Conservation (phyloP, 805 yeast species). For the Cyberlindnera mycetangii region DNA sequence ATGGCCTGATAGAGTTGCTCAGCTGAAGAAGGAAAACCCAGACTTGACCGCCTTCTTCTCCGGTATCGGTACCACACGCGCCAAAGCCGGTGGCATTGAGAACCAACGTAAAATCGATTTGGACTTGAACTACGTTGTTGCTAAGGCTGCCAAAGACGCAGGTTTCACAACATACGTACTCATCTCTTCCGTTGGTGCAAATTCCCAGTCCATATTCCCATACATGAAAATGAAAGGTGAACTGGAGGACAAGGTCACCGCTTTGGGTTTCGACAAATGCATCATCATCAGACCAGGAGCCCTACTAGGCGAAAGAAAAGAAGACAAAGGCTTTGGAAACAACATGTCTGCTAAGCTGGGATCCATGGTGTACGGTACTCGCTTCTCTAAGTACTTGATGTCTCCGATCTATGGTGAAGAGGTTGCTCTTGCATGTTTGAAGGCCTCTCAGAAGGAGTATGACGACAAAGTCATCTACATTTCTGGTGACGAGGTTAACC, state of each 20-base stretch:
- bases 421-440: conserved; percentile 55
- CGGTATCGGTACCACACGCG: conserved; percentile 74
- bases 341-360: conserved; percentile 30
- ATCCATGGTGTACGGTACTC: conserved; percentile 31
- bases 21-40: conserved; percentile 20
- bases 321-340: conserved; percentile 37
- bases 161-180: conserved; percentile 69
- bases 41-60: conserved; percentile 48
- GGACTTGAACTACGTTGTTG: conserved; percentile 65
- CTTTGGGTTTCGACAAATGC: conserved; percentile 63
- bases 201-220: conserved; percentile 49
- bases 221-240: conserved; percentile 73
- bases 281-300: conserved; percentile 78
- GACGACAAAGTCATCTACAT: conserved; percentile 31
- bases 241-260: conserved; percentile 64
- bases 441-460: conserved; percentile 25
- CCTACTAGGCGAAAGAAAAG: conserved; percentile 60
- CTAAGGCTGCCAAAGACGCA: conserved; percentile 67
- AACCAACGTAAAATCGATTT: conserved; percentile 71
- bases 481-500: conserved; percentile 27
- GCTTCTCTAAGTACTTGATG: conserved; percentile 30
- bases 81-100: conserved; percentile 68
- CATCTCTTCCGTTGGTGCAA: conserved; percentile 67
- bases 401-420: conserved; percentile 62
- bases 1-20: conserved; percentile 45